Evolutionary conservation across 495 filamentous ascomycete genomes (phyloP).

Genomic region (Schizothecium vesticola): DNA sequence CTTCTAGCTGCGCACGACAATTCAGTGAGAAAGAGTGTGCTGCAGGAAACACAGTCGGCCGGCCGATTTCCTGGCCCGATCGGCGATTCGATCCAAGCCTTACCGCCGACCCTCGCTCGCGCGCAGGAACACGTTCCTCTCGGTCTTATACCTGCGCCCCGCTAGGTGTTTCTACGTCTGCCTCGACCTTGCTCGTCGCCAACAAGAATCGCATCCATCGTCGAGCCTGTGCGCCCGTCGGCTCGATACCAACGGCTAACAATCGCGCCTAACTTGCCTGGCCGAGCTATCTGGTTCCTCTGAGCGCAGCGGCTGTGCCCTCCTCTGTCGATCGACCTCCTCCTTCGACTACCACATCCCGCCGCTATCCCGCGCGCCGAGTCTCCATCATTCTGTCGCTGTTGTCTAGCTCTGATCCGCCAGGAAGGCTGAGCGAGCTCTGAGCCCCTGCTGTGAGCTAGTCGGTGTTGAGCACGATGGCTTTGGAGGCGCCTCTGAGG

Average conservation of each 20-base stretch:
- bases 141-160: neutral
- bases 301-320: neutral
- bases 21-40: slow-evolving; percentile 10
- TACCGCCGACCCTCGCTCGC: neutral
- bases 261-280: neutral
- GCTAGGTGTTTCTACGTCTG: neutral
- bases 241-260: slow-evolving; percentile 3
- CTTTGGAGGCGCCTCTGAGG: slow-evolving; percentile 54
- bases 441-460: neutral
- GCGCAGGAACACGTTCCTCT: neutral
- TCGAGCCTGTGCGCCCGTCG: slow-evolving; percentile 2
- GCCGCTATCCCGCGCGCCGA: neutral
- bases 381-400: neutral
- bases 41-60: slow-evolving; percentile 6
- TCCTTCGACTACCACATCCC: neutral
- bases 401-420: neutral
- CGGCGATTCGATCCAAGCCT: neutral
- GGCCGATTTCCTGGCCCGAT: neutral
- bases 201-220: neutral
- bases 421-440: neutral
- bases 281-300: neutral
- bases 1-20: slow-evolving; percentile 20
- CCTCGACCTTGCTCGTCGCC: slow-evolving; percentile 2
- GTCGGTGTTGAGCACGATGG: slow-evolving; percentile 38
- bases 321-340: neutral